Evolutionary conservation across 306 rosid genomes (phyloP), one percentile per base, ranked within the genome.

Genomic region (Rubus idaeus): DNA sequence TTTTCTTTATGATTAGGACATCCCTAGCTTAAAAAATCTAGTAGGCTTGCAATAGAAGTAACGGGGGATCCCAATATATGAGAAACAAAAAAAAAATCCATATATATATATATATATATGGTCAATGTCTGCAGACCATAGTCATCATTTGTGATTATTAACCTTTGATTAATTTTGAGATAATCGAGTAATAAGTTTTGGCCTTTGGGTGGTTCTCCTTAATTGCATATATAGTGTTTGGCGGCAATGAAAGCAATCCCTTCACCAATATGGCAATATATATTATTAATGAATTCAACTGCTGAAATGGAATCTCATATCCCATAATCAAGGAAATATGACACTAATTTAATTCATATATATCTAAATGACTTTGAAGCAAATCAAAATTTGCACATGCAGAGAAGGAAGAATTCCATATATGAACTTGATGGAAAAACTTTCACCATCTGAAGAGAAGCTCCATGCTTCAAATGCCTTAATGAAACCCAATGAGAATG

Each of bases 31-130:
- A 6, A 5, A 11, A 60, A 23, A 0, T 35, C 41, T 8, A 26
- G 65, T 10, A 60, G 39, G 65, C 65, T 30, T 61, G 67, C 42
- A 61, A 13, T 30, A 61, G n/a, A 61, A 61, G 65, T 60, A 60
- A 58, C 5, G 37, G 35, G 35, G 35, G 35, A 30, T 30, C 35
- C 35, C 35, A 30, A 30, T 30, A 30, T 30, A 30, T 61, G 42
- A 30, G 66, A 61, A 11, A 26, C 16, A 11, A 61, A 41, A 61
- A 5, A 5, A 30, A 61, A 23, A 23, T 23, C 26, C 26, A 23
- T 23, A 23, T 23, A 23, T 23, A 35, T 30, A 23, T 23, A 23
- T 23, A 23, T 23, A 35, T 30, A 35, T 23, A 9, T 30, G 42
- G 67, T 61, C 42, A 61, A 30, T 61, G 67, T 13, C 42, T 30